Conservation (phyloP, 306 rosid species). For the Castanospermum australe region DNA sequence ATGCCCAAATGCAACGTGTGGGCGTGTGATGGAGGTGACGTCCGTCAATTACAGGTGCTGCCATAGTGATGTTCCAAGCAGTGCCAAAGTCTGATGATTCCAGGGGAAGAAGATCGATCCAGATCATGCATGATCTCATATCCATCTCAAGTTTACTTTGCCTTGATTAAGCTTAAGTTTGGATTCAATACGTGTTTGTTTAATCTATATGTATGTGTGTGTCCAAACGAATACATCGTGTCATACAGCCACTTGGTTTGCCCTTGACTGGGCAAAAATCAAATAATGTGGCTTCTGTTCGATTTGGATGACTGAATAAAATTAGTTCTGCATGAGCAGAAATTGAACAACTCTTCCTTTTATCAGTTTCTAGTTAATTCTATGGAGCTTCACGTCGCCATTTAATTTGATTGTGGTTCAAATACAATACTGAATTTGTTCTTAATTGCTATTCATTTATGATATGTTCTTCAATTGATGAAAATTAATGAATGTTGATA, state of each 20-base stretch:
- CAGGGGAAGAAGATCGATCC: too few species aligned
- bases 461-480: too few species aligned
- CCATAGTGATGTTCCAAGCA: background rate
- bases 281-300: background rate
- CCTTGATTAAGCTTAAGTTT: background rate
- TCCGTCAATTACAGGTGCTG: conserved; percentile 24
- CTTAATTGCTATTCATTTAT: too few species aligned
- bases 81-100: background rate
- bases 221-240: background rate
- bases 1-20: conserved; percentile 19
- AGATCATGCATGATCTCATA: too few species aligned
- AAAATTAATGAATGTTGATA: too few species aligned
- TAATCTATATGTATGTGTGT: background rate
- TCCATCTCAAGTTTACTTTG: too few species aligned
- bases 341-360: background rate
- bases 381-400: background rate
- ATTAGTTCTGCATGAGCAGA: background rate
- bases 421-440: too few species aligned
- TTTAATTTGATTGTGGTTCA: background rate
- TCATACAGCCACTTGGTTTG: background rate
- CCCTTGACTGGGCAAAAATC: background rate
- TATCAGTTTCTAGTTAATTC: background rate
- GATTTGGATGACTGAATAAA: background rate
- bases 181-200: background rate
- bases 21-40: conserved; percentile 22